A percentile compares a stretch with the other conserved stretches of the same genome.
Evolutionary conservation across 2,329 filamentous ascomycete genomes (phyloP).

Genomic region (Paecilomyces variotii): DNA sequence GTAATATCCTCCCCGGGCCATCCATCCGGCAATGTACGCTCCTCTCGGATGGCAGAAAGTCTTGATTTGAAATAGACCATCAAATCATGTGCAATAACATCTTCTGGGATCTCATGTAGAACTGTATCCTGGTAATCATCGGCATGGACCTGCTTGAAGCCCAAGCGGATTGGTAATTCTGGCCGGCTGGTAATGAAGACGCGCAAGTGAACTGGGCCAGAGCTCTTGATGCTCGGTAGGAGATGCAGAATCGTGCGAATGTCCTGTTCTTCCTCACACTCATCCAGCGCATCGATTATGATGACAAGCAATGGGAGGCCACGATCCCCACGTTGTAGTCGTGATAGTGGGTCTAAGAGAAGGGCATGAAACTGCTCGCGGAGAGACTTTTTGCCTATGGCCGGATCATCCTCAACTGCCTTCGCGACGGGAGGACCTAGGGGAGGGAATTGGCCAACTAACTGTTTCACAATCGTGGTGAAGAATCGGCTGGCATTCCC

Average conservation of each 20-base stretch:
- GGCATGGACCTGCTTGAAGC: slow-evolving; percentile 7
- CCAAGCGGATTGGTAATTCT: slow-evolving; percentile 15
- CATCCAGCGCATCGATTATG: slow-evolving; percentile 21
- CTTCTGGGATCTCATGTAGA: not conserved
- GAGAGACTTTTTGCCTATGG: slow-evolving; percentile 13
- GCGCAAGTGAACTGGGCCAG: slow-evolving; percentile 8
- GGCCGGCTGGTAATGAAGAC: slow-evolving; percentile 22
- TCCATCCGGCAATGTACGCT: not conserved
- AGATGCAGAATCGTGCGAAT: slow-evolving; percentile 14
- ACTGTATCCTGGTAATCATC: not conserved
- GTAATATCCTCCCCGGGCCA: not conserved
- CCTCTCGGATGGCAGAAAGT: not conserved
- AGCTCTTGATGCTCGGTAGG: slow-evolving; percentile 8
- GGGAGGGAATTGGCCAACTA: slow-evolving; percentile 23
- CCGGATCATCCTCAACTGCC: slow-evolving; percentile 11
- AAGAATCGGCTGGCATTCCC: slow-evolving; percentile 27
- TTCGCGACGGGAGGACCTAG: slow-evolving; percentile 11
- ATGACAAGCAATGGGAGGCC: slow-evolving; percentile 4
- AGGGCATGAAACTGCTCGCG: slow-evolving; percentile 18
- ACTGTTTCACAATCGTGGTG: slow-evolving; percentile 17
- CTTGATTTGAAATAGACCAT: not conserved
- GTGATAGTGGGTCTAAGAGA: slow-evolving; percentile 12
- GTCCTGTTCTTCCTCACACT: slow-evolving; percentile 16
- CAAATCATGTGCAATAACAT: not conserved
- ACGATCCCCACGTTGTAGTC: not conserved